Conservation (phyloP, 352 stramenopile genomes). For the Globisporangium nagaii region DNA sequence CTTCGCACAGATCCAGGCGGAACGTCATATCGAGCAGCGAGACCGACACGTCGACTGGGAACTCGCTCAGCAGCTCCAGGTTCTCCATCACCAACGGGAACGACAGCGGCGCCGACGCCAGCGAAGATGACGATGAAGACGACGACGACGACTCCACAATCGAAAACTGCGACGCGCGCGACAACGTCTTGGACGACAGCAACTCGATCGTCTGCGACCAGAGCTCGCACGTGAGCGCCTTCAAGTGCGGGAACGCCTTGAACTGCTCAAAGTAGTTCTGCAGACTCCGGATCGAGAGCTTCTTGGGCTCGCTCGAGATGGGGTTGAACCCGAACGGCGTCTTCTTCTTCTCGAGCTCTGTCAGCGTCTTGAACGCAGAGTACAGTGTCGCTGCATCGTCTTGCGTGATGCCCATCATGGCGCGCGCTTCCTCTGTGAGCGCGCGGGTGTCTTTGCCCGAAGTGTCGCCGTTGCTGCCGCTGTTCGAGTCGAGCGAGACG, state of each 20-base stretch:
- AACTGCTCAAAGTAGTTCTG: constrained; percentile 66
- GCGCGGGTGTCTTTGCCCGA: constrained; percentile 18
- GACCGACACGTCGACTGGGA: constrained; percentile 63
- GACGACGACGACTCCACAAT: background rate
- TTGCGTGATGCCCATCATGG: constrained; percentile 39
- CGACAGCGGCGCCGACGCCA: background rate
- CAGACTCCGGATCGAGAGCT: constrained; percentile 56
- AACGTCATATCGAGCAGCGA: constrained; percentile 62
- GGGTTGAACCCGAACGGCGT: constrained; percentile 33
- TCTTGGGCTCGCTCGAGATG: constrained; percentile 12
- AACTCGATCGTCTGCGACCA: constrained; percentile 57
- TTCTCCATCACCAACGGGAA: constrained; percentile 33
- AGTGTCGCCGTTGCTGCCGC: background rate
- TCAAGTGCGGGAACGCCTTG: constrained; percentile 37
- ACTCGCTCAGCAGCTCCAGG: constrained; percentile 58
- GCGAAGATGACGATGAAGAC: background rate
- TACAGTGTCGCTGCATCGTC: constrained; percentile 45
- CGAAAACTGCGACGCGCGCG: constrained; percentile 1
- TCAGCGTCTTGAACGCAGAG: constrained; percentile 44
- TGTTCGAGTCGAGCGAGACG: constrained; percentile 19
- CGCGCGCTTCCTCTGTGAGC: constrained; percentile 33
- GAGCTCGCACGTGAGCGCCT: constrained; percentile 34
- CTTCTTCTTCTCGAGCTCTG: constrained; percentile 49
- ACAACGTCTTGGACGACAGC: constrained; percentile 3
- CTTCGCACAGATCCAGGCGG: constrained; percentile 58